Percentiles rank a stretch among this genome's conserved stretches.
Conservation (phyloP, 345 rosid species). For the Gossypium ekmanianum region DNA sequence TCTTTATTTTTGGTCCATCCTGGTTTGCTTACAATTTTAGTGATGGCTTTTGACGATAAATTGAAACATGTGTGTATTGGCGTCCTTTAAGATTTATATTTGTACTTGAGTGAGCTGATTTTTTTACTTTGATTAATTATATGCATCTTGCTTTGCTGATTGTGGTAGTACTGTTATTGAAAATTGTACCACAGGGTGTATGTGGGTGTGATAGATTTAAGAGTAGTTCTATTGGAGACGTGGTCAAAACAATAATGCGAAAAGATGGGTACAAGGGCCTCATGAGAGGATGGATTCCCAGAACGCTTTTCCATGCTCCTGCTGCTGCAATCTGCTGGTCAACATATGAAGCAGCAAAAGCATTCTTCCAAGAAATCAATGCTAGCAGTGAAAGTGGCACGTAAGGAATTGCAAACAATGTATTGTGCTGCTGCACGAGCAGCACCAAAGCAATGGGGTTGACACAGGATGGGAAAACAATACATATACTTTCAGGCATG, state of each 20-base stretch:
- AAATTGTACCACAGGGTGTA: conserved; percentile 61
- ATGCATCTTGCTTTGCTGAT: conserved; percentile 2
- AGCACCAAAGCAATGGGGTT: not conserved
- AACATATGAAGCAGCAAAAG: conserved; percentile 72
- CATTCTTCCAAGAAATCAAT: conserved; percentile 64
- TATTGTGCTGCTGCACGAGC: conserved; percentile 16
- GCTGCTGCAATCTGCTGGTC: conserved; percentile 99
- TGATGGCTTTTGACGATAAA: not conserved
- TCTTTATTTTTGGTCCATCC: not conserved
- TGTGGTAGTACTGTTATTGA: not conserved
- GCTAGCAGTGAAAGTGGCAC: conserved; percentile 30
- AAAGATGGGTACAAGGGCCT: conserved; percentile 90
- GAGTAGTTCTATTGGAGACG: conserved; percentile 65
- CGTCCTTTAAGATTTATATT: not conserved
- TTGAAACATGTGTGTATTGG: not conserved
- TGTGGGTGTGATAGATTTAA: conserved; percentile 93
- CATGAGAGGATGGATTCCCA: conserved; percentile 88
- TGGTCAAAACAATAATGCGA: conserved; percentile 52
- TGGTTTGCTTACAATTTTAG: not conserved
- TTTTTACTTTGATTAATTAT: not conserved
- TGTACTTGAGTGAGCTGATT: not conserved
- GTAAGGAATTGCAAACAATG: not conserved
- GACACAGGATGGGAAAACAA: conserved; percentile 7
- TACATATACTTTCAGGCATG: not conserved
- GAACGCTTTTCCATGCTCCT: conserved; percentile 99